A percentile compares a stretch with the other conserved stretches of the same genome.
These are phyloP conservation scores for Pseudogymnoascus sp. DNA, from an alignment of 2,329 filamentous ascomycete genomes.

Conservation along the genomic window DNA sequence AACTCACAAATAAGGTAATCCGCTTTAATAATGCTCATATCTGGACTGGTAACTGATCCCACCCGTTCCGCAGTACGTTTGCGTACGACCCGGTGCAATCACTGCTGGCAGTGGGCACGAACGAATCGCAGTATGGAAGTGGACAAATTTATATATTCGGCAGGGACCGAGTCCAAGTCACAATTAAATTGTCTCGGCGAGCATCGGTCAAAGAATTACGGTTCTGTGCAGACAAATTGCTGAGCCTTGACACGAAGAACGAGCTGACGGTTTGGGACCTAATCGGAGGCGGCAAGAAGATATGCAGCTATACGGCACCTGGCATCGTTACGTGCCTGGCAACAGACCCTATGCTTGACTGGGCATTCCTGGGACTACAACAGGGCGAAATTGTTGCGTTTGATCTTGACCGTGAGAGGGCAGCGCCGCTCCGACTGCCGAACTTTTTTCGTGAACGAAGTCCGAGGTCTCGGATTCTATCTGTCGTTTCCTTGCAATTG, in stretches of 20 bases:
- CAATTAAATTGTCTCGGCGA: slow-evolving; percentile 63
- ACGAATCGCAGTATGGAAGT: slow-evolving; percentile 75
- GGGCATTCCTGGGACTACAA: slow-evolving; percentile 78
- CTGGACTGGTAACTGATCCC: slow-evolving; percentile 12
- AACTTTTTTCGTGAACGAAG: slow-evolving; percentile 79
- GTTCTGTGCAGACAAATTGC: slow-evolving; percentile 78
- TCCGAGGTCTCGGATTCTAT: slow-evolving; percentile 56
- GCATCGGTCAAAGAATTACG: slow-evolving; percentile 72
- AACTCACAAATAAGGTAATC: slow-evolving; percentile 63
- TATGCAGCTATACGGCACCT: slow-evolving; percentile 68
- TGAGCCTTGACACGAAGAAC: slow-evolving; percentile 80
- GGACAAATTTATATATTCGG: slow-evolving; percentile 89
- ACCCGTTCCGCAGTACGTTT: slow-evolving; percentile 54
- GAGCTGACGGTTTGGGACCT: slow-evolving; percentile 82
- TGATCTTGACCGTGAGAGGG: slow-evolving; percentile 74
- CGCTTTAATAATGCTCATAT: slow-evolving; percentile 13
- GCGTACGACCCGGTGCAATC: slow-evolving; percentile 94
- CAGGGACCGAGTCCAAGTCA: slow-evolving; percentile 70
- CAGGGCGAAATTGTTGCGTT: slow-evolving; percentile 86
- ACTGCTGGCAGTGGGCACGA: slow-evolving; percentile 84
- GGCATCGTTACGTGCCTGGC: slow-evolving; percentile 68
- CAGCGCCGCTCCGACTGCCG: slow-evolving; percentile 74
- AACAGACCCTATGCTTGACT: slow-evolving; percentile 87
- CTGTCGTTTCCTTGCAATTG: slow-evolving; percentile 71
- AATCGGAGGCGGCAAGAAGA: slow-evolving; percentile 53